Conservation (phyloP, 768 basidiomycete species). For the Amanita pallidorosea region DNA sequence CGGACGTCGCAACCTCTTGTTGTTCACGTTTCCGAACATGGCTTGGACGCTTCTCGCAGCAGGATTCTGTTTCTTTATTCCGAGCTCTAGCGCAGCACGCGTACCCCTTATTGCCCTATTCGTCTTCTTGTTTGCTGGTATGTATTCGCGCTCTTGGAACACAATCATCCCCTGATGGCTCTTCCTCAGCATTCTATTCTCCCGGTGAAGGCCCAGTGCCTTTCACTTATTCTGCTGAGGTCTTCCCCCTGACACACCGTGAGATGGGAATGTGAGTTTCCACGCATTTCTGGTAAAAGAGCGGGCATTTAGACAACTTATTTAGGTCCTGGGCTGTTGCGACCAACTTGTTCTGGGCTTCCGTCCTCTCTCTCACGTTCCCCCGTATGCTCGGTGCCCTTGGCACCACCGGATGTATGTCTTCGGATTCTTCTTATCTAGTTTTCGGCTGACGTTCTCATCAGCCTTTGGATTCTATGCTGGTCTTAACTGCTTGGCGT, state of each 20-base stretch:
- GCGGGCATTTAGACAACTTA: conserved; percentile 13
- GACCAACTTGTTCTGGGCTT: conserved; percentile 40
- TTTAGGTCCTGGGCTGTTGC: conserved; percentile 44
- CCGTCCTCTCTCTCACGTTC: conserved; percentile 48
- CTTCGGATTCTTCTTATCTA: conserved; percentile 6
- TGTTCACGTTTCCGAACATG: conserved; percentile 80
- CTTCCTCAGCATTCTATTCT: conserved; percentile 39
- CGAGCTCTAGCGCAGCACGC: conserved; percentile 20
- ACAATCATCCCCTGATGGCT: conserved; percentile 2
- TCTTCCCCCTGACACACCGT: conserved; percentile 75
- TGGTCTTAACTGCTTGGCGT: conserved; percentile 36
- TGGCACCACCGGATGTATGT: conserved; percentile 24
- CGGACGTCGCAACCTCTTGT: conserved; percentile 65
- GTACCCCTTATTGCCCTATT: conserved; percentile 33
- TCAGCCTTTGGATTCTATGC: conserved; percentile 51
- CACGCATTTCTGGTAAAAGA: conserved; percentile 16
- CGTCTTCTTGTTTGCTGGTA: conserved; percentile 32
- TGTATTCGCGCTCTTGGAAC: background rate
- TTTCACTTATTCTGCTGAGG: conserved; percentile 86
- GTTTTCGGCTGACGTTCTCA: background rate
- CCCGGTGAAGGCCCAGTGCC: conserved; percentile 89
- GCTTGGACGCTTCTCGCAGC: conserved; percentile 61
- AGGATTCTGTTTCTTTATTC: conserved; percentile 62
- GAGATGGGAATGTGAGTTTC: conserved; percentile 44
- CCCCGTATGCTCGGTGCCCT: conserved; percentile 42